These are phyloP conservation scores for Didymella arachidicola DNA, from an alignment of 2,329 filamentous ascomycete species.

Conservation along the genomic window DNA sequence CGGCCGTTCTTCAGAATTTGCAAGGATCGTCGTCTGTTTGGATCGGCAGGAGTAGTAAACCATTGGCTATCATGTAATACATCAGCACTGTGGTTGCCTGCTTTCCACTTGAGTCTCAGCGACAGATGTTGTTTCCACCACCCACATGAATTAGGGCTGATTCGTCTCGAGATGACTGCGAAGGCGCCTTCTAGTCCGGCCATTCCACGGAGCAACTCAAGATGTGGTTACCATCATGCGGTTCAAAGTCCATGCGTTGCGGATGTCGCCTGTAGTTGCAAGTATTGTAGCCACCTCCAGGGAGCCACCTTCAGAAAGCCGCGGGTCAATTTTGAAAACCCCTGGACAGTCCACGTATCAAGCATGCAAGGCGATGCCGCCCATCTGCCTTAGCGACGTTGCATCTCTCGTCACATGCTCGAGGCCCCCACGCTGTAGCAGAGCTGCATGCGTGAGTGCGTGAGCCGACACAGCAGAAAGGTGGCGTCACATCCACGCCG, in stretches of 20 bases:
- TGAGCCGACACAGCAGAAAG: background rate
- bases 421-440: background rate
- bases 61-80: conserved; percentile 2
- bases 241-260: background rate
- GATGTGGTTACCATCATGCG: background rate
- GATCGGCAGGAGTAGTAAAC: conserved; percentile 9
- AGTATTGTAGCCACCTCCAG: background rate
- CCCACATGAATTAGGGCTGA: background rate
- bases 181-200: background rate
- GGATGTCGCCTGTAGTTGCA: background rate
- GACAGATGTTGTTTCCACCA: conserved; percentile 7
- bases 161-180: background rate
- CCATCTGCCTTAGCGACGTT: background rate
- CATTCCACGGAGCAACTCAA: background rate
- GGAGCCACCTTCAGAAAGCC: no score
- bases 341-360: background rate
- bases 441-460: background rate
- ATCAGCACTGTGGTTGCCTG: conserved; percentile 39
- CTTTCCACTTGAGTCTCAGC: conserved; percentile 31
- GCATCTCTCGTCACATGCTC: background rate
- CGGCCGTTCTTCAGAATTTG: conserved; percentile 35
- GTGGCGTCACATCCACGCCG: background rate
- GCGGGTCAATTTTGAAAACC: background rate
- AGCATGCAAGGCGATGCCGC: background rate
- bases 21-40: conserved; percentile 25